phyloP scores from a whole-genome alignment of 352 stramenopile species.

The Pythium guiyangense region DNA sequence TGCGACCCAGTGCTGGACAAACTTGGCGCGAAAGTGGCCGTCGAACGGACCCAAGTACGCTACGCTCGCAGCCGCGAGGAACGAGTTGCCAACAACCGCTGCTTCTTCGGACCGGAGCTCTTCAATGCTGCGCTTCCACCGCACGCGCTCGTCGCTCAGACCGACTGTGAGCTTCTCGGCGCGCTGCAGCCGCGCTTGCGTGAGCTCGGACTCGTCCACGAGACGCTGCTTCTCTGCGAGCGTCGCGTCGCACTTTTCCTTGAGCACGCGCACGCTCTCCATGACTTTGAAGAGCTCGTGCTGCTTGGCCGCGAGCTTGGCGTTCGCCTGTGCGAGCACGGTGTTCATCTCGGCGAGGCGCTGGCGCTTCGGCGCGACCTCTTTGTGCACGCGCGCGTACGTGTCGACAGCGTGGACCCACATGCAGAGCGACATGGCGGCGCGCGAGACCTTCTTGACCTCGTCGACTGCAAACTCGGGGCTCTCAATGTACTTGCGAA shows the following conservation, averaged over 20 bases:
- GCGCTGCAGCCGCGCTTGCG: slow-evolving; percentile 41
- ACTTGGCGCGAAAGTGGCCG: slow-evolving; percentile 23
- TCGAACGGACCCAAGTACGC: slow-evolving; percentile 71
- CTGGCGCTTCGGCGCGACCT: slow-evolving; percentile 75
- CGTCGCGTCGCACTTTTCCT: slow-evolving; percentile 58
- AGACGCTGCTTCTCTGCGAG: slow-evolving; percentile 66
- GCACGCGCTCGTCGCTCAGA: slow-evolving; percentile 62
- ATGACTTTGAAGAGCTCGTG: slow-evolving; percentile 54
- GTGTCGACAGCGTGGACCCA: slow-evolving; percentile 84
- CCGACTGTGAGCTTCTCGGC: slow-evolving; percentile 62
- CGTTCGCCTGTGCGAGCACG: slow-evolving; percentile 67
- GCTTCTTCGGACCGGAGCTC: slow-evolving; percentile 37
- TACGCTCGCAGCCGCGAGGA: slow-evolving; percentile 56
- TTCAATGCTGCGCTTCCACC: slow-evolving; percentile 67
- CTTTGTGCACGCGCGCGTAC: slow-evolving; percentile 68
- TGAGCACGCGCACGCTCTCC: slow-evolving; percentile 43
- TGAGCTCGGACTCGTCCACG: slow-evolving; percentile 57
- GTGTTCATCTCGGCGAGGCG: slow-evolving; percentile 66
- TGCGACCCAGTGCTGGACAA: slow-evolving; percentile 34
- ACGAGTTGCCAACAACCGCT: slow-evolving; percentile 50
- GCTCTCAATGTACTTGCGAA: slow-evolving; percentile 83
- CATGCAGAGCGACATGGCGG: slow-evolving; percentile 85
- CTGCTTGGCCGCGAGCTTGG: slow-evolving; percentile 63
- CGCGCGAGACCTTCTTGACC: slow-evolving; percentile 77
- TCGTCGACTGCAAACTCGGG: slow-evolving; percentile 80